phyloP scores from a whole-genome alignment of 2,329 filamentous ascomycete genomes.

The Alternaria gaisen region DNA sequence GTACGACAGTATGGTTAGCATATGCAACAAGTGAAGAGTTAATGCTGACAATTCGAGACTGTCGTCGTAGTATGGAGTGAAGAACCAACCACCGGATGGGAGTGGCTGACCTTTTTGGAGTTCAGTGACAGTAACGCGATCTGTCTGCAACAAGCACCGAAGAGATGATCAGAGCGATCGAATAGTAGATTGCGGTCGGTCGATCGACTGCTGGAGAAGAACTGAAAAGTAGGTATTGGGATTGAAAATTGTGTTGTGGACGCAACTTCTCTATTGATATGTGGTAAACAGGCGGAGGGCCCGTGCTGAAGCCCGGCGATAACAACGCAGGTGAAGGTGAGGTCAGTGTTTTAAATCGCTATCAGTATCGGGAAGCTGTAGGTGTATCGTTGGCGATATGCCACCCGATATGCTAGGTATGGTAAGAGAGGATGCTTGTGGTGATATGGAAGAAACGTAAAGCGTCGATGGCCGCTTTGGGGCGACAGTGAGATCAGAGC shows the following conservation, averaged over 20 bases:
- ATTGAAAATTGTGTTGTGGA: not conserved
- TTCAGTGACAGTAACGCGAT: not conserved
- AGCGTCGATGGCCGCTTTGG: not conserved
- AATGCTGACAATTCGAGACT: not conserved
- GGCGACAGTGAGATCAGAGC: not conserved
- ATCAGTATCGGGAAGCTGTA: not conserved
- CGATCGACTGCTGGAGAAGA: not conserved
- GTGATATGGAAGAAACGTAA: not conserved
- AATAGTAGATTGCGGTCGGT: not conserved
- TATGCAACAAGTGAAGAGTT: not conserved
- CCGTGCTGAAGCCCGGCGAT: conserved; percentile 5
- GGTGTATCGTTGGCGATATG: not conserved
- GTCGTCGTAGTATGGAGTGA: not conserved
- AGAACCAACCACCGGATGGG: not conserved
- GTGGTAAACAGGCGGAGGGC: not conserved
- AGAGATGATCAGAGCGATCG: not conserved
- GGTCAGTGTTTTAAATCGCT: not conserved
- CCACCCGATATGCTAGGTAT: not conserved
- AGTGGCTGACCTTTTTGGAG: not conserved
- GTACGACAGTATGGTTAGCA: not conserved
- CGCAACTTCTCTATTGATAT: conserved; percentile 7
- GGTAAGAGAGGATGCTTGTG: not conserved
- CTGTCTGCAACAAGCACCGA: not conserved
- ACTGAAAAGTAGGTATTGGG: not conserved
- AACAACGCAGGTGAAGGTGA: conserved; percentile 16